Conservation (phyloP, 495 filamentous ascomycete species). For the Penicillium canariense region DNA sequence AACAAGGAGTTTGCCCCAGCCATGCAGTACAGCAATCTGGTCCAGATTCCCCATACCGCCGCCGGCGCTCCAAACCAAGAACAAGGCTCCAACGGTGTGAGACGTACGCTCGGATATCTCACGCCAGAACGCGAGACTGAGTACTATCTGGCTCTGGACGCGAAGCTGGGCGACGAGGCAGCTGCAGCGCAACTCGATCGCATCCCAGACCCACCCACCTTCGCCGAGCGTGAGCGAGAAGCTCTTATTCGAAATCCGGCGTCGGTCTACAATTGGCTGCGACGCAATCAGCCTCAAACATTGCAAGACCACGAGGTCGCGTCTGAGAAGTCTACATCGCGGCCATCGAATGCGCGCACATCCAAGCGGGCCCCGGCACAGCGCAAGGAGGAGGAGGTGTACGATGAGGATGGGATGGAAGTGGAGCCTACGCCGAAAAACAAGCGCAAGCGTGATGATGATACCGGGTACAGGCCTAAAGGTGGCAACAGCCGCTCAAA, state of each 20-base stretch:
- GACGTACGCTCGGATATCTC: constrained; percentile 55
- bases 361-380: constrained; percentile 40
- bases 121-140: constrained; percentile 78
- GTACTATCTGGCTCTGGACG: constrained; percentile 70
- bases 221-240: constrained; percentile 55
- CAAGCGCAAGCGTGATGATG: constrained; percentile 64
- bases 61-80: constrained; percentile 16
- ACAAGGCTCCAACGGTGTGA: constrained; percentile 16
- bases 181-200: constrained; percentile 34
- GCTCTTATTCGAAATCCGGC: constrained; percentile 72
- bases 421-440: constrained; percentile 41
- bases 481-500: constrained; percentile 57
- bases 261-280: constrained; percentile 88
- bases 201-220: constrained; percentile 38
- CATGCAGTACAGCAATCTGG: constrained; percentile 33
- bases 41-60: constrained; percentile 31
- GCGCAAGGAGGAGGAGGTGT: constrained; percentile 49
- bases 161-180: constrained; percentile 53
- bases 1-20: constrained; percentile 40
- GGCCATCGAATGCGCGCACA: constrained; percentile 38
- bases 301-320: constrained; percentile 72
- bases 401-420: constrained; percentile 54
- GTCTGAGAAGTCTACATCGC: constrained; percentile 57
- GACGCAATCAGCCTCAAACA: constrained; percentile 76
- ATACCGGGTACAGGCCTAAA: constrained; percentile 69